Percentiles rank a stretch among this genome's conserved stretches.
Evolutionary conservation across 805 yeast genomes (phyloP).

Genomic region (Brettanomyces custersianus): DNA sequence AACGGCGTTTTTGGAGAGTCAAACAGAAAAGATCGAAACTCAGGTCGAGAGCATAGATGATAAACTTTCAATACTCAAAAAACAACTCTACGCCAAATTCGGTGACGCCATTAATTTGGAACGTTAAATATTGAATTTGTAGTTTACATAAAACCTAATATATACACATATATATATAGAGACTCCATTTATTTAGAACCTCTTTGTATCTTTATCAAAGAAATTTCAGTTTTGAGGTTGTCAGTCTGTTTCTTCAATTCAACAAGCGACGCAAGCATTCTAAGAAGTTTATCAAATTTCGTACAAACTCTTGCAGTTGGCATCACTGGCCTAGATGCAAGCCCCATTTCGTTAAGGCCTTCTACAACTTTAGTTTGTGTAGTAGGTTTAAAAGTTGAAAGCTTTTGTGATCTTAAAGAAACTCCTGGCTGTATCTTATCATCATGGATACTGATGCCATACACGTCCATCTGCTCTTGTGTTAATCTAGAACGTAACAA

Average conservation of each 20-base stretch:
- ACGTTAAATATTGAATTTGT: conserved; percentile 23
- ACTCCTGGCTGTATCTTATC: conserved; percentile 77
- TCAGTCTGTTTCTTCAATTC: conserved; percentile 85
- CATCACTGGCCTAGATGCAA: conserved; percentile 79
- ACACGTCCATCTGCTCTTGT: conserved; percentile 71
- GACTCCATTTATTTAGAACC: conserved; percentile 8
- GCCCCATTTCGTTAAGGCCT: conserved; percentile 66
- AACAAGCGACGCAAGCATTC: conserved; percentile 58
- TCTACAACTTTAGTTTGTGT: conserved; percentile 53
- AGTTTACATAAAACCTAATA: conserved; percentile 1
- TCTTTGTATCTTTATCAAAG: conserved; percentile 31
- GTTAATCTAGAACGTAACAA: conserved; percentile 49
- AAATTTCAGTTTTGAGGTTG: conserved; percentile 73
- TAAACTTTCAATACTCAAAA: conserved; percentile 53
- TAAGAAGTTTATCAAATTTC: conserved; percentile 66
- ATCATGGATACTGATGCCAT: conserved; percentile 74
- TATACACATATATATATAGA: neutral
- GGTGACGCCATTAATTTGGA: conserved; percentile 87
- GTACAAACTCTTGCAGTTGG: conserved; percentile 74
- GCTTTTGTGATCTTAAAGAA: conserved; percentile 66
- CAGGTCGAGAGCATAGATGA: conserved; percentile 44
- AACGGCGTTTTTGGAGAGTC: conserved; percentile 39
- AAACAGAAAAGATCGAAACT: conserved; percentile 37
- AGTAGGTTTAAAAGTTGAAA: conserved; percentile 72
- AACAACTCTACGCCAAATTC: conserved; percentile 74